These are phyloP conservation scores for Calvatia gigantea DNA, from an alignment of 768 basidiomycete genomes.

Conservation along the genomic window DNA sequence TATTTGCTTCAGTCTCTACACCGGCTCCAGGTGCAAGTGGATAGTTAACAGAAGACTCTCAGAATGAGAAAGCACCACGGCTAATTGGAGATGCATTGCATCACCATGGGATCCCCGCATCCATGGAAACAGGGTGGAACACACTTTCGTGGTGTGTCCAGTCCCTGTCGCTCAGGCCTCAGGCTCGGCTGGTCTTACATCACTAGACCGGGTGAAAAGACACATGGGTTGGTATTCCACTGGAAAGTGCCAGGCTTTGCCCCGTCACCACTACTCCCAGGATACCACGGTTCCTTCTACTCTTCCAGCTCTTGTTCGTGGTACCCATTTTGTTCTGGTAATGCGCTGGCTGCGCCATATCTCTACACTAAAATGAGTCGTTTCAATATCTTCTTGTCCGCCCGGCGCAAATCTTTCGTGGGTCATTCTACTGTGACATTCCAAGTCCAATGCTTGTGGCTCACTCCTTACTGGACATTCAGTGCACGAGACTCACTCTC, in stretches of 20 bases:
- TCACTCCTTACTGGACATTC: background rate
- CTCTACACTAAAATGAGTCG: constrained; percentile 6
- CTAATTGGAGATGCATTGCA: background rate
- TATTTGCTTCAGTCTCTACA: too few species aligned
- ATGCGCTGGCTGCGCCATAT: background rate
- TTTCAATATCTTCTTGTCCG: constrained; percentile 21
- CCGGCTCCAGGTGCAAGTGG: too few species aligned
- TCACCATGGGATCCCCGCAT: background rate
- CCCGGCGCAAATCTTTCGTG: constrained; percentile 26
- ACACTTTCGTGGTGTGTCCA: background rate
- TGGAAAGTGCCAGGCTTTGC: background rate
- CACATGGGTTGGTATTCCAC: background rate
- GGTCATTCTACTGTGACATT: constrained; percentile 9
- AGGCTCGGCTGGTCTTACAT: background rate
- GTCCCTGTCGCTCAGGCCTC: background rate
- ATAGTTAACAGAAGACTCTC: background rate
- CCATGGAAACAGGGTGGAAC: constrained; percentile 9
- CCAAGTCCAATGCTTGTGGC: background rate
- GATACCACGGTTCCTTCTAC: background rate
- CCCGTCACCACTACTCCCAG: background rate
- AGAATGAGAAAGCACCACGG: background rate
- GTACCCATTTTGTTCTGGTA: background rate
- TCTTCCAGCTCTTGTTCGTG: background rate
- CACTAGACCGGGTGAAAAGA: background rate
- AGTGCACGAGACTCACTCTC: constrained; percentile 48